phyloP scores from a whole-genome alignment of 2,329 filamentous ascomycete species.

The Clarireedia homoeocarpa region DNA sequence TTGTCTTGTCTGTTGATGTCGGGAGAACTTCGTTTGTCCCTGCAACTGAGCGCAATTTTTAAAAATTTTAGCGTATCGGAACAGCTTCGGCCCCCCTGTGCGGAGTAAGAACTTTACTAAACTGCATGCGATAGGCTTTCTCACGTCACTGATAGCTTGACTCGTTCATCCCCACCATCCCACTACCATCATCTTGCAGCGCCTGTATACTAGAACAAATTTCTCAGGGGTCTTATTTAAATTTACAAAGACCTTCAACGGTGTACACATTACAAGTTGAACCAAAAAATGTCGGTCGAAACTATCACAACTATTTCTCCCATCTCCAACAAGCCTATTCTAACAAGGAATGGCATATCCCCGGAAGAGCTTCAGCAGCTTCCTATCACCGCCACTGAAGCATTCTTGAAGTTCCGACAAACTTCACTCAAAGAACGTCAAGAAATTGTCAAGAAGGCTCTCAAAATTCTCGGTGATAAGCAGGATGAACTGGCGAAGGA shows the following conservation, averaged over 20 bases:
- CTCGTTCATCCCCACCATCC: not conserved
- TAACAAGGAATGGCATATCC: constrained; percentile 70
- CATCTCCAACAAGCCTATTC: constrained; percentile 74
- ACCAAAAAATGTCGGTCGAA: constrained; percentile 50
- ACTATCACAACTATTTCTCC: constrained; percentile 77
- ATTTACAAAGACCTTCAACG: not conserved
- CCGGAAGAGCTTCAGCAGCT: constrained; percentile 61
- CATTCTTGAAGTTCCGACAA: constrained; percentile 70
- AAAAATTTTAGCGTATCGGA: constrained; percentile 5
- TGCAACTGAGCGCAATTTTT: not conserved
- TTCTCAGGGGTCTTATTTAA: too few species aligned
- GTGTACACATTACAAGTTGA: not conserved
- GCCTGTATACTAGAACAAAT: too few species aligned
- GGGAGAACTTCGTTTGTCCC: not conserved
- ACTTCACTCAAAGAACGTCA: constrained; percentile 70
- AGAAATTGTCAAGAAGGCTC: constrained; percentile 70
- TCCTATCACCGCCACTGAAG: constrained; percentile 62
- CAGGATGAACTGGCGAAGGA: constrained; percentile 78
- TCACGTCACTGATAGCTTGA: constrained; percentile 3
- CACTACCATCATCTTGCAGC: not conserved
- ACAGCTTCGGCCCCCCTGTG: not conserved
- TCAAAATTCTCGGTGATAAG: constrained; percentile 60
- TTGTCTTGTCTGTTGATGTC: constrained; percentile 8
- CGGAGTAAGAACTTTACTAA: not conserved
- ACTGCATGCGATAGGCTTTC: not conserved